Conservation (phyloP, 176 grass and related monocot genomes). For the Poa pratensis region DNA sequence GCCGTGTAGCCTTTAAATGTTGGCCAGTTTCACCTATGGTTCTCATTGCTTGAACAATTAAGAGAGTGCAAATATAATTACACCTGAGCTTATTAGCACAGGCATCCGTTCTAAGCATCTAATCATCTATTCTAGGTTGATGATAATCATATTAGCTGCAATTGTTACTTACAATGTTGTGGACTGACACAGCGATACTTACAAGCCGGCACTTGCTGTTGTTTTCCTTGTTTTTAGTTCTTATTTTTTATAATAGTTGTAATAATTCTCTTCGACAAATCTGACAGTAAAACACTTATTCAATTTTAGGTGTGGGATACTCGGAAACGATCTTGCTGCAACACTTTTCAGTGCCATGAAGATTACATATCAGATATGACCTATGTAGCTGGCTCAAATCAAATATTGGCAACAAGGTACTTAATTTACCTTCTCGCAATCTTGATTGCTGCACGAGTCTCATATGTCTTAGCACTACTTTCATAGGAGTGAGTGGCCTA, state of each 20-base stretch:
- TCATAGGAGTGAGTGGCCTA: not conserved
- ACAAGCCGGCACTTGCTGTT: not conserved
- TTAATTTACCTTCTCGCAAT: conserved; percentile 18
- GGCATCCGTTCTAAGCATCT: not conserved
- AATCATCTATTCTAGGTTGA: not conserved
- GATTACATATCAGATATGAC: conserved; percentile 94
- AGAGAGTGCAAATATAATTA: not conserved
- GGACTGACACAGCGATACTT: not conserved
- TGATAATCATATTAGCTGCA: not conserved
- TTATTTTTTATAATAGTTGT: not conserved
- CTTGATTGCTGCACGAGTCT: not conserved
- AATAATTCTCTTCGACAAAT: conserved; percentile 12
- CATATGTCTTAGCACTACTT: not conserved
- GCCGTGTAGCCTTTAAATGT: conserved; percentile 9
- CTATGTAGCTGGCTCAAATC: conserved; percentile 69
- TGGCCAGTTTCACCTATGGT: not conserved
- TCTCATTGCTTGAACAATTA: not conserved
- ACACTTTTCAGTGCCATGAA: conserved; percentile 88
- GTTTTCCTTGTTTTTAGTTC: not conserved
- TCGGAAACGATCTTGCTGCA: conserved; percentile 72
- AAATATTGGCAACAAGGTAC: conserved; percentile 92
- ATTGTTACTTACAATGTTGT: not conserved
- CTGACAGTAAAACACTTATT: not conserved
- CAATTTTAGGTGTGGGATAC: conserved; percentile 90
- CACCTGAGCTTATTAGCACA: not conserved